Percentiles rank a stretch among this genome's conserved stretches.
Evolutionary conservation across 805 yeast species (phyloP).

Genomic region (Ogataea ganodermae): DNA sequence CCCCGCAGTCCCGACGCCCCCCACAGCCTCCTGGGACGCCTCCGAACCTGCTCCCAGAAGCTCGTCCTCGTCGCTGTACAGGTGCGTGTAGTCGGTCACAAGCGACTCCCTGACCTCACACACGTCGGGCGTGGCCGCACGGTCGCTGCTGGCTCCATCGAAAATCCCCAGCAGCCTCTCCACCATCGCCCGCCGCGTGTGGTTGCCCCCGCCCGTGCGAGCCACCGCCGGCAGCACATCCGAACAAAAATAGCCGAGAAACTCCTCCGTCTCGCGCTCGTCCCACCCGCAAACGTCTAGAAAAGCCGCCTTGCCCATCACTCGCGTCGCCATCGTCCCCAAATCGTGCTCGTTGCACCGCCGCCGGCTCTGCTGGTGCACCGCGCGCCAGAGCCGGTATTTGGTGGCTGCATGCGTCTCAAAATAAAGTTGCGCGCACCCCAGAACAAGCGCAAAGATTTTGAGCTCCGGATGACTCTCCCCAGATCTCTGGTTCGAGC

Average conservation of each 20-base stretch:
- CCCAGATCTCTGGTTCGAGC: conserved; percentile 6
- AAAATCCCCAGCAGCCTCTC: conserved; percentile 20
- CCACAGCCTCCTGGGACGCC: too few species aligned
- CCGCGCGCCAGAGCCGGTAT: conserved; percentile 32
- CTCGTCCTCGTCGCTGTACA: conserved; percentile 21
- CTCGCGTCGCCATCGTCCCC: conserved; percentile 18
- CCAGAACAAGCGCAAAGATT: conserved; percentile 36
- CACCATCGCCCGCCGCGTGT: conserved; percentile 16
- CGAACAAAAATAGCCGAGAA: conserved; percentile 52
- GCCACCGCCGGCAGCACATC: conserved; percentile 18
- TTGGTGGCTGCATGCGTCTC: conserved; percentile 19
- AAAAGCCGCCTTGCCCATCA: conserved; percentile 30
- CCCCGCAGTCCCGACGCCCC: background rate
- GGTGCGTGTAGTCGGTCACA: conserved; percentile 15
- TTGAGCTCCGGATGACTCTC: conserved; percentile 41
- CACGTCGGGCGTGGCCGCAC: too few species aligned
- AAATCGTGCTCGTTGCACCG: conserved; percentile 16
- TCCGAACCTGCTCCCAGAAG: conserved; percentile 11
- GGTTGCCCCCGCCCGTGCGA: conserved; percentile 11
- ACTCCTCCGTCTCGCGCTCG: conserved; percentile 45
- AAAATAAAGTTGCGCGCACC: conserved; percentile 38
- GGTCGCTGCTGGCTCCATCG: conserved; percentile 9
- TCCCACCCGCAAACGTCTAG: conserved; percentile 49
- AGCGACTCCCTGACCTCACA: too few species aligned
- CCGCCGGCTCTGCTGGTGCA: conserved; percentile 11